These are phyloP conservation scores for Cryptosporidium tyzzeri DNA, from an alignment of 169 alveolate species.

Conservation along the genomic window DNA sequence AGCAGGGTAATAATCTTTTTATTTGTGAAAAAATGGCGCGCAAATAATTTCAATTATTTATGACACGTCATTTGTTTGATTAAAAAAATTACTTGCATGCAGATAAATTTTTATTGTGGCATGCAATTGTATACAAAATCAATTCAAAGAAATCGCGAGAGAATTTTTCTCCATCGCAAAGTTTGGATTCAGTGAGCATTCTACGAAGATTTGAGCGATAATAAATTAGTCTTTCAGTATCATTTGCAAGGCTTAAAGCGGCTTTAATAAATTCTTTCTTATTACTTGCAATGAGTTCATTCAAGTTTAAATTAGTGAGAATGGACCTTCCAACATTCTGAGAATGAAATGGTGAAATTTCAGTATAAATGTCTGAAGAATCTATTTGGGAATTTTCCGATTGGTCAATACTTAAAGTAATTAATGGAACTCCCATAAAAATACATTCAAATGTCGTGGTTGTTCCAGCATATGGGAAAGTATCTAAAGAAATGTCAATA, in stretches of 20 bases:
- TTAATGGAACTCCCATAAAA: conserved; percentile 85
- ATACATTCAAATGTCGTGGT: conserved; percentile 84
- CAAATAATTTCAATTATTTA: background rate
- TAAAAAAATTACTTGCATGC: background rate
- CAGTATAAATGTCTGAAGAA: background rate
- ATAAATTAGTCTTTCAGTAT: conserved; percentile 18
- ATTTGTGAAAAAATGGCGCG: background rate
- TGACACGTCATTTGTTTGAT: background rate
- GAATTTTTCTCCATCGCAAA: conserved; percentile 56
- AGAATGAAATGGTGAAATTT: conserved; percentile 76
- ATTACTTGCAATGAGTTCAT: conserved; percentile 66
- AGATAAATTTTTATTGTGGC: background rate
- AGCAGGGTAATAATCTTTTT: background rate
- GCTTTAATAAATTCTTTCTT: conserved; percentile 51
- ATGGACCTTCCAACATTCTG: conserved; percentile 79
- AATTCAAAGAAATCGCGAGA: background rate
- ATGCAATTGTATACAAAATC: conserved; percentile 6
- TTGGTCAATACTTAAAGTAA: conserved; percentile 78
- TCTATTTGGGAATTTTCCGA: background rate
- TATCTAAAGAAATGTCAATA: conserved; percentile 82
- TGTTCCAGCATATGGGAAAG: conserved; percentile 85
- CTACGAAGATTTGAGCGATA: conserved; percentile 45
- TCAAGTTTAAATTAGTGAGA: conserved; percentile 55
- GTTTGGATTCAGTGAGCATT: conserved; percentile 12
- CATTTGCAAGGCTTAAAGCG: conserved; percentile 64